phyloP scores from a whole-genome alignment of 2,329 filamentous ascomycete species.

The Seiridium unicorne region DNA sequence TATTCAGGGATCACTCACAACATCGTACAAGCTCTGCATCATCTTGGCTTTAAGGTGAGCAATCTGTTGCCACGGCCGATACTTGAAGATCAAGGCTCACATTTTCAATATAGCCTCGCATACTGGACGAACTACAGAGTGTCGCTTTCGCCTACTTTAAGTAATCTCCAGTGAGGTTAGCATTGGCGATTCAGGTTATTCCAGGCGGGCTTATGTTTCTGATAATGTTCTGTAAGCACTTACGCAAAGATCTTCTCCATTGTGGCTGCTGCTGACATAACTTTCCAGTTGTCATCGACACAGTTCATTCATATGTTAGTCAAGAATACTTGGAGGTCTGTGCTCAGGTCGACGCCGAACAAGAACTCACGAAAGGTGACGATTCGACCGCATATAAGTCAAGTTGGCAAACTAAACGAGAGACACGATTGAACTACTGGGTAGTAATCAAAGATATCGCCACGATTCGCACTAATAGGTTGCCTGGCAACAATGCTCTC shows the following conservation, averaged over 20 bases:
- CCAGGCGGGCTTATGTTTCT: conserved; percentile 33
- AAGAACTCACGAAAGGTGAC: conserved; percentile 14
- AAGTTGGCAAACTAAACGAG: too few relatives aligned
- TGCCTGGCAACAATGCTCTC: conserved; percentile 33
- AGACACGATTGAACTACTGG: conserved; percentile 28
- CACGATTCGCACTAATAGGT: conserved; percentile 27
- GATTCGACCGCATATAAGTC: too few relatives aligned
- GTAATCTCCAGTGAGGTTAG: conserved; percentile 32
- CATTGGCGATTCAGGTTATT: conserved; percentile 36
- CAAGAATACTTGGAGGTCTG: conserved; percentile 35
- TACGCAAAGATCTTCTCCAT: not conserved
- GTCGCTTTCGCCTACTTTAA: conserved; percentile 12
- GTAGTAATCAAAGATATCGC: conserved; percentile 31
- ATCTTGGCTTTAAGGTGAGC: conserved; percentile 25
- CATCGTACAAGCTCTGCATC: conserved; percentile 38
- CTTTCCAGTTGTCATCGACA: conserved; percentile 26
- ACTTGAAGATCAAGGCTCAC: too few relatives aligned
- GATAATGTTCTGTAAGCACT: conserved; percentile 27
- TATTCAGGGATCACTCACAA: conserved; percentile 36
- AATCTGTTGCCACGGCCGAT: rapidly evolving
- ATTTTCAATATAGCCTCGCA: conserved; percentile 17
- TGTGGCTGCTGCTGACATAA: not conserved
- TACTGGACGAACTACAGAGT: conserved; percentile 24
- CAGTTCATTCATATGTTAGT: conserved; percentile 34
- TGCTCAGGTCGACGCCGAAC: conserved; percentile 30